Evolutionary conservation across 176 grass and related monocot genomes (phyloP).

Genomic region (Guadua angustifolia): DNA sequence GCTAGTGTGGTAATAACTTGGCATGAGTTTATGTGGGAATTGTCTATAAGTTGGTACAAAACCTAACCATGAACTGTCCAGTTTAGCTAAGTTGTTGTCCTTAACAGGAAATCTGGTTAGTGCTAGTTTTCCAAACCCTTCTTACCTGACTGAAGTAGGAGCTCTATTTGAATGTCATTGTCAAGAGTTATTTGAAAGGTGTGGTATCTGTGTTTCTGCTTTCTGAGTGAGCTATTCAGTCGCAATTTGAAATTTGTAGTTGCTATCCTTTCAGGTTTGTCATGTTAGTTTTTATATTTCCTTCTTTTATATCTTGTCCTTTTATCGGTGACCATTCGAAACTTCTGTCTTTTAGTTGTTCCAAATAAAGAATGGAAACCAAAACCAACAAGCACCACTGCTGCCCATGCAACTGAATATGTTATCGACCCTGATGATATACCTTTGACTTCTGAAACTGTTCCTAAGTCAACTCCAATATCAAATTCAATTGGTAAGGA

Average conservation of each 20-base stretch:
- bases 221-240: background rate
- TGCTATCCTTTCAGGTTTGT: background rate
- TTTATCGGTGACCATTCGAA: conserved; percentile 2
- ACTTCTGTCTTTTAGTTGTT: conserved; percentile 48
- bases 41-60: too few relatives aligned
- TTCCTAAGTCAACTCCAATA: conserved; percentile 46
- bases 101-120: background rate
- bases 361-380: conserved; percentile 93
- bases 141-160: background rate
- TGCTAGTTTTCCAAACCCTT: background rate
- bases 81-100: background rate
- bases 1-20: too few relatives aligned
- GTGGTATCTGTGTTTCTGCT: background rate
- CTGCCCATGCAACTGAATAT: conserved; percentile 45
- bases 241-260: background rate
- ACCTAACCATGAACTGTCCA: background rate
- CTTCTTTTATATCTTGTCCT: background rate
- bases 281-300: background rate
- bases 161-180: background rate
- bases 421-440: conserved; percentile 33
- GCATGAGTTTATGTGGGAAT: too few relatives aligned
- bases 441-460: conserved; percentile 47
- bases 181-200: background rate
- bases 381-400: conserved; percentile 60
- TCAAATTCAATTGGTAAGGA: conserved; percentile 44